These are phyloP conservation scores for Lecanicillium sp. DNA, from an alignment of 2,329 filamentous ascomycete genomes.

Conservation along the genomic window DNA sequence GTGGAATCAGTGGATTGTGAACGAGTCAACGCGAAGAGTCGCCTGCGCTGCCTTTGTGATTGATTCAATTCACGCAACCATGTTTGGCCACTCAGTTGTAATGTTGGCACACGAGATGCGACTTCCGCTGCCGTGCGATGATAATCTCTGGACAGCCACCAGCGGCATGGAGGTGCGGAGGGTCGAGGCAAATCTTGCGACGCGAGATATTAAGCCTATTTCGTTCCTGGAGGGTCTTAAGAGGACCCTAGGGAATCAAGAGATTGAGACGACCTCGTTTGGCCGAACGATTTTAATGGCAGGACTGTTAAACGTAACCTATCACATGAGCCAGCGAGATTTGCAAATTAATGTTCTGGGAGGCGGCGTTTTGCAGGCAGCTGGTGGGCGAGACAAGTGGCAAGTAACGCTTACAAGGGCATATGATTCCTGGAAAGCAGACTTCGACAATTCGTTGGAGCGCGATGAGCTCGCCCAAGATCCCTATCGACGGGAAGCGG, in stretches of 20 bases:
- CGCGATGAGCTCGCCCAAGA: slow-evolving; percentile 44
- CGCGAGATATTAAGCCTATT: slow-evolving; percentile 74
- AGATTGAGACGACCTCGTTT: slow-evolving; percentile 86
- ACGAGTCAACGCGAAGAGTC: slow-evolving; percentile 80
- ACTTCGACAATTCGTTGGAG: slow-evolving; percentile 79
- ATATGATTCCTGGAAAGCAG: slow-evolving; percentile 88
- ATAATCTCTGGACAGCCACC: slow-evolving; percentile 83
- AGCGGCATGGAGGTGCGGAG: slow-evolving; percentile 80
- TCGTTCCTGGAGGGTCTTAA: slow-evolving; percentile 90
- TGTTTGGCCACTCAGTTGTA: slow-evolving; percentile 94
- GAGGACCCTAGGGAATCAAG: slow-evolving; percentile 75
- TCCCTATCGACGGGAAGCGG: slow-evolving; percentile 46
- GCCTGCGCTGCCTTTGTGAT: slow-evolving; percentile 93
- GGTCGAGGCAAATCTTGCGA: slow-evolving; percentile 71
- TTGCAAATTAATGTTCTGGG: slow-evolving; percentile 83
- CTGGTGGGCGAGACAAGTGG: slow-evolving; percentile 90
- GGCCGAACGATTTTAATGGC: slow-evolving; percentile 92
- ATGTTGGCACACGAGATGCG: slow-evolving; percentile 97
- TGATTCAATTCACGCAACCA: slow-evolving; percentile 92
- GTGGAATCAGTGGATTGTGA: slow-evolving; percentile 95
- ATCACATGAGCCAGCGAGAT: slow-evolving; percentile 96
- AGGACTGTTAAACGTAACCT: slow-evolving; percentile 84
- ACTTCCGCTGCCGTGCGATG: slow-evolving; percentile 84
- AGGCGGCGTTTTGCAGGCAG: slow-evolving; percentile 60
- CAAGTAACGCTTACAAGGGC: slow-evolving; percentile 74